Base-by-base conservation (phyloP, 1,139 yeast genomes). In the Tardiomyces depauwii region DNA sequence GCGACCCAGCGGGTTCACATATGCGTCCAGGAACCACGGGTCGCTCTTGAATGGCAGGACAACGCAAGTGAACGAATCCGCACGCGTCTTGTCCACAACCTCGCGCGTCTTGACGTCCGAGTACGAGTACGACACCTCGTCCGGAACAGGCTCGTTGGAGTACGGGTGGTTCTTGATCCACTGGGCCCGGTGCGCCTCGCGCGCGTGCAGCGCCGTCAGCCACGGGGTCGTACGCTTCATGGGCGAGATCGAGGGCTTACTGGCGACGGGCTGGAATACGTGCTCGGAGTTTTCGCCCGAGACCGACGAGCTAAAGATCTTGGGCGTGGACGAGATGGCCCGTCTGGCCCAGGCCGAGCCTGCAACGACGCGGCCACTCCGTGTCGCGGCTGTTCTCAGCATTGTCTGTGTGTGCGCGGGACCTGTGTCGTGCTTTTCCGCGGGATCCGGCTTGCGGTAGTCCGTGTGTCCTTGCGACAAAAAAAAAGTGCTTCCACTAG, bases 1-100 rank as follows among this genome's bases (percentile, higher is more conserved):
- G 53, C 95, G 74, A 19, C 96, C 96, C 49, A 80, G 82, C 1
- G 95, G 88, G 63, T 85, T 86, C 57, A 86, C 82, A 60, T 88
- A 88, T 42, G 91, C 79, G 61, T 88, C 96, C 55, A 94, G 77
- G 39, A 86, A 70, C 80, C 85, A 81, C 44, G 76, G 70, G 61
- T 88, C 95, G 50, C 83, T 85, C 59, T 84, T 84, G 68, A 88
- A 88, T 0, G 96, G 95, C 45, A 88, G 70, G 2, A 76, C 68
- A 47, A 86, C 72, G 57, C 74, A 84, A 16, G 86, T 73, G 58
- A 87, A 87, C 11, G 94, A 83, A 54, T 85, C 95, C 27, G 68
- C 70, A 48, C 93, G 72, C 1, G 91, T 80, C 60, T 78, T 78
- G 53, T 85, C 91, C n/a, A 73, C 70, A 16, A 85, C 79, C 4